phyloP scores from a whole-genome alignment of 2,329 filamentous ascomycete species.

The Talaromyces islandicus region DNA sequence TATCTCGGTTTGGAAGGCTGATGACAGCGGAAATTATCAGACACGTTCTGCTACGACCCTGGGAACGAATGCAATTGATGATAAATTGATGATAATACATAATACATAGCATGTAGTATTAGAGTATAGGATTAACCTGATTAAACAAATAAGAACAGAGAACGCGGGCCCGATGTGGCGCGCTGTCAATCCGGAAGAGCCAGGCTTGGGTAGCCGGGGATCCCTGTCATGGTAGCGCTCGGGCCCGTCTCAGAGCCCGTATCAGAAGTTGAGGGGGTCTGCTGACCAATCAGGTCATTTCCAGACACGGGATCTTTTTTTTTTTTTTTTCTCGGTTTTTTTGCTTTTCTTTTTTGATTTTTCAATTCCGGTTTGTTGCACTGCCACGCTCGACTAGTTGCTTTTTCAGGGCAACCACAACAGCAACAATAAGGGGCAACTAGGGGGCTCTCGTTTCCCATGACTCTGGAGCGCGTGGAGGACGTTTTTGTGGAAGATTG shows the following conservation, averaged over 20 bases:
- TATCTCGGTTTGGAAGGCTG: background rate
- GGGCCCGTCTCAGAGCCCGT: background rate
- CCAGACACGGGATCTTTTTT: background rate
- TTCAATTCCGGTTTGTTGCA: background rate
- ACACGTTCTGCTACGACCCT: background rate
- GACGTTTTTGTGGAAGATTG: too few species aligned
- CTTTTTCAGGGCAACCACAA: background rate
- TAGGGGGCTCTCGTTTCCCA: background rate
- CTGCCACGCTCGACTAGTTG: background rate
- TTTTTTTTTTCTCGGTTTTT: background rate
- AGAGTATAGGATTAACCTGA: too few species aligned
- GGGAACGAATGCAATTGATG: background rate
- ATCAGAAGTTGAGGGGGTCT: background rate
- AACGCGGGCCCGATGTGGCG: constrained; percentile 3
- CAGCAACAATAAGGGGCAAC: background rate
- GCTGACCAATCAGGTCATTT: background rate
- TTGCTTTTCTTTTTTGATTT: background rate
- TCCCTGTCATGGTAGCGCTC: background rate
- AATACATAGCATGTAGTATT: too few species aligned
- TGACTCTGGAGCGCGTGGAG: background rate
- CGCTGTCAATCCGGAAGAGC: background rate
- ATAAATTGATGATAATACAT: too few species aligned
- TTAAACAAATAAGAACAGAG: too few species aligned
- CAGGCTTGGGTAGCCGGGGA: background rate
- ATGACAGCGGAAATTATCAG: background rate